A percentile compares a stretch with the other conserved stretches of the same genome.
phyloP scores from a whole-genome alignment of 2,329 filamentous ascomycete genomes.

The Colletotrichum orchidophilum region DNA sequence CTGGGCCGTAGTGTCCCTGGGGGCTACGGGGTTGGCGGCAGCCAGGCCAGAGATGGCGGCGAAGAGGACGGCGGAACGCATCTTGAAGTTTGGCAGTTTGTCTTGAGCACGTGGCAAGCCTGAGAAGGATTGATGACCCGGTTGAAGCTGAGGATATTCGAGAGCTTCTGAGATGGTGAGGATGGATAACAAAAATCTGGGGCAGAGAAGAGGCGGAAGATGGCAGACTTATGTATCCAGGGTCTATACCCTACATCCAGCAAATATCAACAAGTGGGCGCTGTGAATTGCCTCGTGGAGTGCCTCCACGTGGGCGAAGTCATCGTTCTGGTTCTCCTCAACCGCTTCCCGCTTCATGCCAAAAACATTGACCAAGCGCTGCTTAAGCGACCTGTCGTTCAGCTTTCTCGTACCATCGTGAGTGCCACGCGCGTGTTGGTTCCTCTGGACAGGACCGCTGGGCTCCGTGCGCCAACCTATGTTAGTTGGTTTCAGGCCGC shows the following conservation, averaged over 20 bases:
- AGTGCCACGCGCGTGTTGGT: not conserved
- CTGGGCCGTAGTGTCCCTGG: not conserved
- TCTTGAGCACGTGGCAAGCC: not conserved
- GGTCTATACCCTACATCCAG: not conserved
- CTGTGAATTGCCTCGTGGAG: not conserved
- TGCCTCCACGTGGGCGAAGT: not conserved
- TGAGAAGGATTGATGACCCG: not conserved
- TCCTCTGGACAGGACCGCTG: not conserved
- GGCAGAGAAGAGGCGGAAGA: not conserved
- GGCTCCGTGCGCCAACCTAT: not conserved
- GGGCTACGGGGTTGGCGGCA: conserved; percentile 2
- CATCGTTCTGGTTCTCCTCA: not conserved
- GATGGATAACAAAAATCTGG: not conserved
- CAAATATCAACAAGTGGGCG: not conserved
- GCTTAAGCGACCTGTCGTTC: not conserved
- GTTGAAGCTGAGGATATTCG: not conserved
- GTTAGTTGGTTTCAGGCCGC: not conserved
- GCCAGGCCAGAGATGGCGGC: conserved; percentile 12
- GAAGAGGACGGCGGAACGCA: conserved; percentile 18
- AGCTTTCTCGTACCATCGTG: not conserved
- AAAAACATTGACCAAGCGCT: not conserved
- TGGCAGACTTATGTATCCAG: not conserved
- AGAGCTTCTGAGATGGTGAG: not conserved
- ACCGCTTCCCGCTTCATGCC: not conserved
- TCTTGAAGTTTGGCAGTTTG: not conserved